Evolutionary conservation across 495 filamentous ascomycete genomes (phyloP).

Genomic region (Aspergillus affinis): DNA sequence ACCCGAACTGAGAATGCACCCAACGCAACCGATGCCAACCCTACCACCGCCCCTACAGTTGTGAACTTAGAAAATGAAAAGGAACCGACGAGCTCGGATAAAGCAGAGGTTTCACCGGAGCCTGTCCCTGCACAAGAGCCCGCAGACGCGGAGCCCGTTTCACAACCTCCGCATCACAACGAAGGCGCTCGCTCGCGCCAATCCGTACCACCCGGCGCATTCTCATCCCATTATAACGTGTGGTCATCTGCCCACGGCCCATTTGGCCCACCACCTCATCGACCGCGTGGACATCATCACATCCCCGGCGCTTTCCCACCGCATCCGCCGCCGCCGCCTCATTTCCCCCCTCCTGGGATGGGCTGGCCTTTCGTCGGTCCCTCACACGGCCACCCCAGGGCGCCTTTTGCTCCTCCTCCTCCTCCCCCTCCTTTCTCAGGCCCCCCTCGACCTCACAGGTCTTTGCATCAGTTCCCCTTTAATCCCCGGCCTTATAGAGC

Average conservation of each 20-base stretch:
- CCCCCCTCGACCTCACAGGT: not conserved
- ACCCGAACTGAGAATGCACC: not conserved
- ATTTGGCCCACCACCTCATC: not conserved
- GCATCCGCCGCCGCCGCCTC: slow-evolving; percentile 9
- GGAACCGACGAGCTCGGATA: not conserved
- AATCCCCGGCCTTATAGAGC: not conserved
- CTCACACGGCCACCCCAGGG: no score
- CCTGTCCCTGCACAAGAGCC: not conserved
- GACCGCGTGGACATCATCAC: slow-evolving; percentile 6
- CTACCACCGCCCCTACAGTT: not conserved
- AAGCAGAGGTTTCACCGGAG: not conserved
- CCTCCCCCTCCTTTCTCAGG: not conserved
- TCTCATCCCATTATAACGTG: slow-evolving; percentile 10
- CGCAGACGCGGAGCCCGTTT: not conserved
- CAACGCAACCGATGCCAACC: not conserved
- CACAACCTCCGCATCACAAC: not conserved
- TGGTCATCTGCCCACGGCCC: not conserved
- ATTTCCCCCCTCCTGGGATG: slow-evolving; percentile 1
- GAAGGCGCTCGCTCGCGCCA: not conserved
- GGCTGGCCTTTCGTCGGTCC: no score
- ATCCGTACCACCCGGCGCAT: slow-evolving; percentile 11
- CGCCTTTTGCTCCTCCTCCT: no score
- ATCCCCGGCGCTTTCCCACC: slow-evolving; percentile 1
- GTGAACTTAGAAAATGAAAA: slow-evolving; percentile 1
- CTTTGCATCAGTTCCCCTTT: not conserved